Evolutionary conservation across 495 filamentous ascomycete species (phyloP).

Genomic region (Xylaria nigripes): DNA sequence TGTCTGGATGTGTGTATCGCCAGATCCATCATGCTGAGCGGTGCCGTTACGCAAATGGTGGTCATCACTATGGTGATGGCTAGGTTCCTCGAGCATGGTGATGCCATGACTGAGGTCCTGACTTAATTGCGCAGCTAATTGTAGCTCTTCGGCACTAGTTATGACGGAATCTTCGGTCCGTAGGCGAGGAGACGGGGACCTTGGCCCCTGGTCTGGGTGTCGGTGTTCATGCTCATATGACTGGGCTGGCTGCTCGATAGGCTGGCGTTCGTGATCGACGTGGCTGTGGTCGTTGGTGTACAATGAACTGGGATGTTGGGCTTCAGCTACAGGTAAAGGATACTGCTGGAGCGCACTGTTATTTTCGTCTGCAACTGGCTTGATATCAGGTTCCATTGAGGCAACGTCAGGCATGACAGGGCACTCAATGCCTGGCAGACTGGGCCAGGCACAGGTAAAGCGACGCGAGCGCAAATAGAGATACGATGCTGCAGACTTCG

Average conservation of each 20-base stretch:
- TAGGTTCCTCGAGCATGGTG: too few species aligned
- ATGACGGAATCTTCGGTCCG: slow-evolving; percentile 25
- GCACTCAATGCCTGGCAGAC: slow-evolving; percentile 9
- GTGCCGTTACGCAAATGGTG: slow-evolving; percentile 14
- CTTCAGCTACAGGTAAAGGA: slow-evolving; percentile 14
- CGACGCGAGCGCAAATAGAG: slow-evolving; percentile 9
- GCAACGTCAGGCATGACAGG: slow-evolving; percentile 22
- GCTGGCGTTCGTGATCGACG: slow-evolving; percentile 5
- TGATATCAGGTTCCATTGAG: slow-evolving; percentile 19
- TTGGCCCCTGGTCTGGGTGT: slow-evolving; percentile 8
- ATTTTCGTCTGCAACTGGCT: slow-evolving; percentile 14
- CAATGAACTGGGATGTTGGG: slow-evolving; percentile 9
- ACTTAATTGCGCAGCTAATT: slow-evolving; percentile 45
- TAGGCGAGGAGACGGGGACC: slow-evolving; percentile 22
- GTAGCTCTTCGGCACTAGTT: slow-evolving; percentile 40
- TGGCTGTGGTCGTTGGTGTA: slow-evolving; percentile 13
- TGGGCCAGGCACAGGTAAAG: slow-evolving; percentile 9
- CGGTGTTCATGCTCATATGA: not conserved
- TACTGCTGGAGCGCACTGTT: slow-evolving; percentile 18
- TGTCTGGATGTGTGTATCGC: slow-evolving; percentile 12
- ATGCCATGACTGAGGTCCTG: slow-evolving; percentile 37
- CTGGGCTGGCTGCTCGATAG: not conserved
- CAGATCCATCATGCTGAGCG: slow-evolving; percentile 11
- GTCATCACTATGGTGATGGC: slow-evolving; percentile 19
- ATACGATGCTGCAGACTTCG: slow-evolving; percentile 5